Evolutionary conservation across 805 yeast species (phyloP).

Genomic region (Kluyveromyces aestuarii): DNA sequence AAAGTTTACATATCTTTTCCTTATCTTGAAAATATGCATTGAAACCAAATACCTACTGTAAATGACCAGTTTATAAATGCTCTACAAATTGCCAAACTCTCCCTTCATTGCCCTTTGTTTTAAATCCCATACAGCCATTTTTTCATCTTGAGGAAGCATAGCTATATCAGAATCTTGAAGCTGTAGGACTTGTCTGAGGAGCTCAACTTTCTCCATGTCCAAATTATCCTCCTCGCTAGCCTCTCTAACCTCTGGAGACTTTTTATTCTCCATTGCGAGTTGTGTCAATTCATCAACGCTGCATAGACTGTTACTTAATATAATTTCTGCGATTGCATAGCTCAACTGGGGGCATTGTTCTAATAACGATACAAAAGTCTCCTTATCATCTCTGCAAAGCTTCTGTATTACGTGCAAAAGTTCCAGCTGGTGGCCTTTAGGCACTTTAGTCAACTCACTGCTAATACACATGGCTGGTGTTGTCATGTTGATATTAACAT

Average conservation of each 20-base stretch:
- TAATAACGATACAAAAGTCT: constrained; percentile 49
- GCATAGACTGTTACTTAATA: constrained; percentile 34
- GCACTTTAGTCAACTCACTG: constrained; percentile 21
- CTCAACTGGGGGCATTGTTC: constrained; percentile 71
- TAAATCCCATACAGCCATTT: constrained; percentile 29
- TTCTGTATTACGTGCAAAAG: constrained; percentile 32
- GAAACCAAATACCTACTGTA: not conserved
- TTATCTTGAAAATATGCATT: not conserved
- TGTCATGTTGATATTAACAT: constrained; percentile 31
- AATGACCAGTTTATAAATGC: not conserved
- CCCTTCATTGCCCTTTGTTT: constrained; percentile 29
- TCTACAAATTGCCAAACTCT: constrained; percentile 20
- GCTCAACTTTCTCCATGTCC: constrained; percentile 31
- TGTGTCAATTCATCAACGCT: constrained; percentile 28
- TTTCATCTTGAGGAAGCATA: constrained; percentile 43
- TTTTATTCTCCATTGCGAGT: constrained; percentile 20
- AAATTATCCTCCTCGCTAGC: constrained; percentile 16
- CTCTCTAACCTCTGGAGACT: constrained; percentile 5
- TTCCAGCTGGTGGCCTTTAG: constrained; percentile 19
- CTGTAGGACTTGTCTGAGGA: constrained; percentile 44
- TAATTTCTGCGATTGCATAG: constrained; percentile 71
- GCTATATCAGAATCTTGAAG: constrained; percentile 44
- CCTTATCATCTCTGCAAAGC: constrained; percentile 49
- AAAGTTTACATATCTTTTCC: too few relatives aligned
- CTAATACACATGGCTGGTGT: constrained; percentile 32